Evolutionary conservation across 2,329 filamentous ascomycete species (phyloP), one percentile per base, ranked within the genome.

Genomic region (Keithomyces neogunnii): DNA sequence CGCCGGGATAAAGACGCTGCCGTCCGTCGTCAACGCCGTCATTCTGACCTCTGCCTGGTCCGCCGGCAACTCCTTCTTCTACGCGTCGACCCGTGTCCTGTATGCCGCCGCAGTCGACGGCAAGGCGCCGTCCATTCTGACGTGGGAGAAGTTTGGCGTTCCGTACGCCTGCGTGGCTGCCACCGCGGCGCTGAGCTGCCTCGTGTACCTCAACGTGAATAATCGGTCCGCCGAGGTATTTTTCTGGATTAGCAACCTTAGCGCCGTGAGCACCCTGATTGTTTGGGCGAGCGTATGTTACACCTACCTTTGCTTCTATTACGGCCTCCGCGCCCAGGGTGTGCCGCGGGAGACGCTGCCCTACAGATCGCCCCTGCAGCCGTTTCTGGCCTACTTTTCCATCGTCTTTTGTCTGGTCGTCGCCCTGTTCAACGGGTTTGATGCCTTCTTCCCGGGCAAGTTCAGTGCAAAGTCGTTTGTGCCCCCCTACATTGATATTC

Each of bases 401-500:
- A 69, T 88, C 4, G 64, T 70, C 2, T 82, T 79, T 51, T 86
- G 82, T 39, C 72, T 77, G 30, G 61, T 85, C 36, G 84, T 90
- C 69, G 80, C 83, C 1, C 74, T 89, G 54, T 84, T 89, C 38
- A 84, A 85, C 43, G 86, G 86, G 0, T 90, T 88, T 56, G 76
- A 84, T 2, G 82, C 87, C 4, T 90, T 90, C 62, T 73, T 88
- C 53, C 81, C 83, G 0, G 69, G 74, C 11, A 63, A 64, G 35
- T 72, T 70, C 42, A 66, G 66, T 48, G 68, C 66, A 28, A 68
- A 66, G 59, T 66, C 66, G 1, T 90, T 89, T 63, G 67, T 89
- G 48, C 85, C 86, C 59, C 69, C 71, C 0, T 89, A 89, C 60
- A 80, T 85, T 53, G 85, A 86, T 69, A 79, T 89, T 35, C 81